phyloP scores from a whole-genome alignment of 1,284 basidiomycete genomes.

The Dichomitus squalens region DNA sequence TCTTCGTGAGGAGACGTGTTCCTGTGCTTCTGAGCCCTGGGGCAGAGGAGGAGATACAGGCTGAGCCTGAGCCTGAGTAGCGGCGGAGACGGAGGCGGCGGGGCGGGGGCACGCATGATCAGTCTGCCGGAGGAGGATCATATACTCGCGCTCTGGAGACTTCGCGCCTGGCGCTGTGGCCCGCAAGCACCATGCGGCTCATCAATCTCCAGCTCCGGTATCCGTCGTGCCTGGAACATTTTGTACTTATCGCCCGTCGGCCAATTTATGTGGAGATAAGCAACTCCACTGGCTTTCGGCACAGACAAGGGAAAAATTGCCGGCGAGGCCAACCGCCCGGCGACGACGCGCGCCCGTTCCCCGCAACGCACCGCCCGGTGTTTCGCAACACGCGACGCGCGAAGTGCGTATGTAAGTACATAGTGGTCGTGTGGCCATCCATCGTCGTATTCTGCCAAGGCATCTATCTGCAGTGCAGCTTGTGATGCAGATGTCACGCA shows the following conservation, averaged over 20 bases:
- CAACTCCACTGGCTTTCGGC: neutral
- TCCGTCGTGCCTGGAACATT: constrained; percentile 8
- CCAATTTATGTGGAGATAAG: neutral
- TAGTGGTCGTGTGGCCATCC: too few relatives aligned
- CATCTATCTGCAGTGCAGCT: neutral
- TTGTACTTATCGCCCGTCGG: neutral
- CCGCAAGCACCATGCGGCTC: constrained; percentile 18
- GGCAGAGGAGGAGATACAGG: too few relatives aligned
- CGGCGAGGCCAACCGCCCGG: neutral
- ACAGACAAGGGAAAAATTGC: neutral
- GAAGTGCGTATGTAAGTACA: neutral
- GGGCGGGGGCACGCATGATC: too few relatives aligned
- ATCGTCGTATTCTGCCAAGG: too few relatives aligned
- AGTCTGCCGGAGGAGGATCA: too few relatives aligned
- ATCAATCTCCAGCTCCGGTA: constrained; percentile 7
- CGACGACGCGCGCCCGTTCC: neutral
- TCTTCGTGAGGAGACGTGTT: too few relatives aligned
- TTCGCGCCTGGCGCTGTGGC: constrained; percentile 2
- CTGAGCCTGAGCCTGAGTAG: too few relatives aligned
- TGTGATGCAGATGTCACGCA: neutral
- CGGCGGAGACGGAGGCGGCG: too few relatives aligned
- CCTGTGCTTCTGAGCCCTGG: too few relatives aligned
- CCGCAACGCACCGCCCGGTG: neutral
- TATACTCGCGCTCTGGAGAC: neutral
- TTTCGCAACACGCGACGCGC: neutral